Evolutionary conservation across 176 grass and related monocot genomes (phyloP).

Genomic region (Bromus sterilis): DNA sequence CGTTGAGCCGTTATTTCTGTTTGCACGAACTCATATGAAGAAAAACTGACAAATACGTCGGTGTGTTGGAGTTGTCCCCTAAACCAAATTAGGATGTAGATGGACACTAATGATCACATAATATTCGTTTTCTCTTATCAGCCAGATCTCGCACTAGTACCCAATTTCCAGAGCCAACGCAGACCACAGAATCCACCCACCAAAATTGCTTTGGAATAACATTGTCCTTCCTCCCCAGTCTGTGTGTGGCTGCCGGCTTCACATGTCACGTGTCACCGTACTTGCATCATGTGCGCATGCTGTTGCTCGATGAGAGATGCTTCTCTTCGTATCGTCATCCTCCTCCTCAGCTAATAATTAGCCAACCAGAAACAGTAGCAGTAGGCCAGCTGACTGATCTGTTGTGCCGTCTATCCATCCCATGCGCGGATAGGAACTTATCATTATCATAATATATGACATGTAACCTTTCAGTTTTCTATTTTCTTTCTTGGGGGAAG

Average conservation of each 20-base stretch:
- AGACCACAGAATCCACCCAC: neutral
- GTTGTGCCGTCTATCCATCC: no score
- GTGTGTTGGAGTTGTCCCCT: no score
- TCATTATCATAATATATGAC: slow-evolving; percentile 2
- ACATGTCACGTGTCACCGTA: neutral
- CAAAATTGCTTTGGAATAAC: neutral
- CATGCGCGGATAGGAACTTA: no score
- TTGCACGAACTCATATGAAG: no score
- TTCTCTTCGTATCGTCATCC: neutral
- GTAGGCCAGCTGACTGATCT: neutral
- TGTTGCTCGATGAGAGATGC: neutral
- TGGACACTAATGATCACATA: neutral
- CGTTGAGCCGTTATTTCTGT: no score
- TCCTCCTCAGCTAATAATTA: neutral
- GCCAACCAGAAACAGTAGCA: neutral
- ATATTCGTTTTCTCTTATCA: neutral
- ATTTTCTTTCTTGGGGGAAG: neutral
- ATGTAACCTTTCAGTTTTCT: neutral
- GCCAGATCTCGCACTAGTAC: neutral
- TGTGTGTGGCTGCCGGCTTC: neutral
- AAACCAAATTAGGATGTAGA: no score
- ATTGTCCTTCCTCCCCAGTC: neutral
- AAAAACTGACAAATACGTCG: no score
- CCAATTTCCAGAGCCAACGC: neutral
- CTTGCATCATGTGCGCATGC: neutral